Evolutionary conservation across 2,329 filamentous ascomycete genomes (phyloP).

Genomic region (Epichloe baconii): DNA sequence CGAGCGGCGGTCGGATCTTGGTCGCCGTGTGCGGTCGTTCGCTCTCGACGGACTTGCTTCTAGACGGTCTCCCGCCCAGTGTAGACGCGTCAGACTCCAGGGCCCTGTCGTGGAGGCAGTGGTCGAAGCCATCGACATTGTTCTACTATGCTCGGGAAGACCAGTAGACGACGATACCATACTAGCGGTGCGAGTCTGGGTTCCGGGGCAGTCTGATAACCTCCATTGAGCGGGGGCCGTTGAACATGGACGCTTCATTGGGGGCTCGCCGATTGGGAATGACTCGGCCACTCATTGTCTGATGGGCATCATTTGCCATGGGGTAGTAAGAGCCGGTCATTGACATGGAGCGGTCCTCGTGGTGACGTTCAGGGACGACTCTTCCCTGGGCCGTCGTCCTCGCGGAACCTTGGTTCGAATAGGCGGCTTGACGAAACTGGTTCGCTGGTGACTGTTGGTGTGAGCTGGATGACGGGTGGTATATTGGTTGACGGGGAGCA

Average conservation of each 20-base stretch:
- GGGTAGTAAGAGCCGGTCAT: constrained; percentile 64
- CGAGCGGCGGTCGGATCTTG: constrained; percentile 63
- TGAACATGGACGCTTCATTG: constrained; percentile 25
- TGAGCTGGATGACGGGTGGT: constrained; percentile 47
- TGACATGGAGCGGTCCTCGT: constrained; percentile 91
- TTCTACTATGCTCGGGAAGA: constrained; percentile 39
- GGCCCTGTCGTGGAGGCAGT: constrained; percentile 57
- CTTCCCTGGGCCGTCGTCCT: constrained; percentile 84
- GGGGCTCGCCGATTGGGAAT: constrained; percentile 59
- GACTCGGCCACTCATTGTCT: constrained; percentile 85
- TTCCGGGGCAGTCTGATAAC: constrained; percentile 33
- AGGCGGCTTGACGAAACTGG: constrained; percentile 66
- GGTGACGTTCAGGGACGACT: constrained; percentile 78
- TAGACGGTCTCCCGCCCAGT: constrained; percentile 44
- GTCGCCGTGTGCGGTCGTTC: constrained; percentile 42
- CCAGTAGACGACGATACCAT: constrained; percentile 46
- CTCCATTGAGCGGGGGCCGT: constrained; percentile 23
- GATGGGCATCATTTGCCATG: constrained; percentile 64
- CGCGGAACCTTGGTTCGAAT: constrained; percentile 48
- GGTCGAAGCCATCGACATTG: constrained; percentile 90
- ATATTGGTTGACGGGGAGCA: constrained; percentile 58
- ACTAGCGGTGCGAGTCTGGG: constrained; percentile 46
- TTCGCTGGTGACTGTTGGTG: constrained; percentile 57
- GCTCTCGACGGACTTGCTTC: constrained; percentile 40
- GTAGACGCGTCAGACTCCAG: constrained; percentile 39